Evolutionary conservation across 352 stramenopile species (phyloP), one percentile per base, ranked within the genome.

Genomic region (Pythium volutum): DNA sequence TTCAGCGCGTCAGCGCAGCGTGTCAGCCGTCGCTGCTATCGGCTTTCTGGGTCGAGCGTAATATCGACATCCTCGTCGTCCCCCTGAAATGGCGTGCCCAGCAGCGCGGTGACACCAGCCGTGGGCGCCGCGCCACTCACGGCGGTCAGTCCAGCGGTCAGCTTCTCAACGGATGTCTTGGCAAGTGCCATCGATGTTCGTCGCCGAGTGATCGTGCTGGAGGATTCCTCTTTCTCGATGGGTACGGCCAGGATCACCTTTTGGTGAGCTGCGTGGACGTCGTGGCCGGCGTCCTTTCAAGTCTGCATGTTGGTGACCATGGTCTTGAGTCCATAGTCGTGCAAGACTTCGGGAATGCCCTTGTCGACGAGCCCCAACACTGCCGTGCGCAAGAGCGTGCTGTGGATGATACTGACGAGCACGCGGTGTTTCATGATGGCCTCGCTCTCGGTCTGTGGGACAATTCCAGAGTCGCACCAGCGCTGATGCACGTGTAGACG

Each of bases 281-380:
- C 33, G 5, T 60, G 18, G 20, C 52, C 57, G 4, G 49, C 20
- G 2, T 49, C 22, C 25, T 46, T 22, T 4, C 66, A 7, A 20
- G 18, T 59, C 29, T 70, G 29, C 56, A 66, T 73, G 3, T 59
- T 51, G 9, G 29, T 39, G 29, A 59, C 29, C 53, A 70, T 70
- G 15, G 29, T 29, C 26, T 59, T 66, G 23, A 73, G 52, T 0
- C 65, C 60, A 41, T 54, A 60, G 34, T 76, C 60, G 38, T 72
- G 69, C 14, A 76, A 33, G 3, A 71, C 38, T 15, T 61, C 55
- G 1, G 69, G 69, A 20, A 72, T 53, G 26, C 65, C 65, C 50
- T 76, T 73, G 23, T 73, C 56, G 27, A 76, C 70, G n/a, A 68
- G 49, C 23, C 69, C 69, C n/a, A 70, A 14, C 1, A 71, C 39